A percentile compares a stretch with the other conserved stretches of the same genome.
Evolutionary conservation across 225 moss, liverwort and hornwort species (phyloP).

Genomic region (Rhytidiadelphus loreus): DNA sequence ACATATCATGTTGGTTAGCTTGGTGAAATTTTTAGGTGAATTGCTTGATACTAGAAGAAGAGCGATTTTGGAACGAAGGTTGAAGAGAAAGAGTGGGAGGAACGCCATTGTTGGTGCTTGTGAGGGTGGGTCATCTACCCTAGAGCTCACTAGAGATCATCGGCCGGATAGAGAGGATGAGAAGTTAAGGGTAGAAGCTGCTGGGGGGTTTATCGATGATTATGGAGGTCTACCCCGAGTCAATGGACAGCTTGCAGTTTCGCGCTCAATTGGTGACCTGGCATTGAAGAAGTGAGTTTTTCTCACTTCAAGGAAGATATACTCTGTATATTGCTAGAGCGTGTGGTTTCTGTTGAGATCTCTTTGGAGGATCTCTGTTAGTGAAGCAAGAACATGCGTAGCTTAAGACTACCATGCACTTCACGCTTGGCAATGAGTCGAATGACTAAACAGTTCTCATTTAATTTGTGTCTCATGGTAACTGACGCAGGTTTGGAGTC

Average conservation of each 20-base stretch:
- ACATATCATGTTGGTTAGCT: background rate
- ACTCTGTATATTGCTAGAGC: background rate
- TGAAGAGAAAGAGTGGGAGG: conserved; percentile 11
- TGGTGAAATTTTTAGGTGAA: conserved; percentile 17
- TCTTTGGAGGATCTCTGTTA: background rate
- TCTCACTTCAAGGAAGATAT: background rate
- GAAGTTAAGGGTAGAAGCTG: conserved; percentile 44
- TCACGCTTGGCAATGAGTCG: background rate
- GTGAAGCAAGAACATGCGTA: background rate
- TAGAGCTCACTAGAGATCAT: conserved; percentile 68
- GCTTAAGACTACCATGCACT: background rate
- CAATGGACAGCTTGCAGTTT: conserved; percentile 75
- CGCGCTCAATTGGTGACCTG: conserved; percentile 72
- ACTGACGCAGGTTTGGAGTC: conserved; percentile 55
- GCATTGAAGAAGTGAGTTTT: conserved; percentile 59
- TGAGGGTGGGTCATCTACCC: conserved; percentile 14
- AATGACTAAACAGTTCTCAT: background rate
- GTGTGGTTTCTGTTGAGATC: background rate
- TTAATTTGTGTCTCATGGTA: background rate
- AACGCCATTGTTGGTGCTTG: conserved; percentile 7
- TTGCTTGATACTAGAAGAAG: conserved; percentile 14
- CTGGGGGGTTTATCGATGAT: conserved; percentile 55
- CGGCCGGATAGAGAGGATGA: conserved; percentile 71
- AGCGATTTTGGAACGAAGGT: conserved; percentile 26
- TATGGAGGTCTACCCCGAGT: conserved; percentile 66